Conservation (phyloP, 1,284 basidiomycete genomes). For the Boletus sp. region DNA sequence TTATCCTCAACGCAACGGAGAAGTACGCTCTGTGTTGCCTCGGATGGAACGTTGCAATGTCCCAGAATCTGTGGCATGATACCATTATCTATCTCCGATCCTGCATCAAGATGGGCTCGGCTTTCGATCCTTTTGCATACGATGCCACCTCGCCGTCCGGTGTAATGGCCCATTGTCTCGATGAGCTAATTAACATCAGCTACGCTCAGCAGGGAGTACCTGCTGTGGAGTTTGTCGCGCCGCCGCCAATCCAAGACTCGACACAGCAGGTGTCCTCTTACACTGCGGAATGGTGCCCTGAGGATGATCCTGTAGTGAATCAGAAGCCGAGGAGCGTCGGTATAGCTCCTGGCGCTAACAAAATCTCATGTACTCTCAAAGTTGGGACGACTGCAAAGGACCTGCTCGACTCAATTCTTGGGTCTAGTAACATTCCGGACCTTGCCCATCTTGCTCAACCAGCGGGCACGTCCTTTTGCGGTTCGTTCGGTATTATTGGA, state of each 20-base stretch:
- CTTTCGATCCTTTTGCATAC: conserved; percentile 35
- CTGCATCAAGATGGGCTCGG: conserved; percentile 36
- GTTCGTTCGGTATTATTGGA: conserved; percentile 32
- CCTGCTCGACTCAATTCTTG: conserved; percentile 37
- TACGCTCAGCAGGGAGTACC: neutral
- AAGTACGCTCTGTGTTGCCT: conserved; percentile 34
- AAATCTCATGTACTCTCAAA: neutral
- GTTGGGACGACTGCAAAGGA: conserved; percentile 34
- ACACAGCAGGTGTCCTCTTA: conserved; percentile 19
- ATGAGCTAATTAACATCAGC: conserved; percentile 27
- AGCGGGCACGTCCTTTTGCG: conserved; percentile 30
- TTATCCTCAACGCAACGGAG: conserved; percentile 38
- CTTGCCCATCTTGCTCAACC: conserved; percentile 13
- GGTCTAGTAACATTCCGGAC: conserved; percentile 10
- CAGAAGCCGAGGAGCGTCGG: conserved; percentile 34
- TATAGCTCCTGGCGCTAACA: conserved; percentile 35
- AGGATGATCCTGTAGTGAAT: conserved; percentile 39
- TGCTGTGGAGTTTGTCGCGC: conserved; percentile 17
- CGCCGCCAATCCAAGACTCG: conserved; percentile 21
- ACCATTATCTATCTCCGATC: conserved; percentile 30
- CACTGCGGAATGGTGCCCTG: conserved; percentile 36
- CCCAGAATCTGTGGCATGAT: conserved; percentile 33
- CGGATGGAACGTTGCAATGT: conserved; percentile 34
- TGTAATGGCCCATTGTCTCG: conserved; percentile 29
- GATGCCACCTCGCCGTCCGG: conserved; percentile 22